Evolutionary conservation across 2,329 filamentous ascomycete species (phyloP).

Genomic region (Aspergillus glaucus): DNA sequence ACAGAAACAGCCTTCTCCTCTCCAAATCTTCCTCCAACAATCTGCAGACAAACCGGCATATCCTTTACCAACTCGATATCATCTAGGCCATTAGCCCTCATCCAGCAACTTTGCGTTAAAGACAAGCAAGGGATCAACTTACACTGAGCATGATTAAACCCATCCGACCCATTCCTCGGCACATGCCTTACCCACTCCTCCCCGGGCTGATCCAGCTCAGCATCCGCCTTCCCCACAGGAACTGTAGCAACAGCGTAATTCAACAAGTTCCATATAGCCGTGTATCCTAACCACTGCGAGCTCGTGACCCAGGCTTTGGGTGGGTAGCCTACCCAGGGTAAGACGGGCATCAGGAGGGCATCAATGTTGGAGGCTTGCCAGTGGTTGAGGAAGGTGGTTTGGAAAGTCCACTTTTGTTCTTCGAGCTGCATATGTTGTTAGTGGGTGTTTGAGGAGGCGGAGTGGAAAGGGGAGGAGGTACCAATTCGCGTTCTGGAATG

Average conservation of each 20-base stretch:
- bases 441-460: neutral
- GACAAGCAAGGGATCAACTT: constrained; percentile 2
- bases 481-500: constrained; percentile 15
- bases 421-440: constrained; percentile 10
- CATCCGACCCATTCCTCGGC: constrained; percentile 43
- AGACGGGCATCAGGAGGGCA: constrained; percentile 23
- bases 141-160: constrained; percentile 37
- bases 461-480: neutral
- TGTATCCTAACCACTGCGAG: constrained; percentile 30
- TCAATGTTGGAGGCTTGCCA: constrained; percentile 24
- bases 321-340: constrained; percentile 23
- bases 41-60: constrained; percentile 28
- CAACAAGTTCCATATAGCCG: constrained; percentile 30
- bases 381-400: constrained; percentile 15
- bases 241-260: constrained; percentile 28
- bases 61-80: constrained; percentile 24
- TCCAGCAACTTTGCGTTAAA: too few species aligned
- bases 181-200: constrained; percentile 24
- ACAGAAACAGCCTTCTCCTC: constrained; percentile 28
- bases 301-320: constrained; percentile 25
- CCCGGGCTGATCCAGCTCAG: constrained; percentile 26
- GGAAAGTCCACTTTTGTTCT: constrained; percentile 14
- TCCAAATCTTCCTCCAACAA: constrained; percentile 27
- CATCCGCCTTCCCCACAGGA: constrained; percentile 40
- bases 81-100: constrained; percentile 11